Conservation (phyloP, 2,329 filamentous ascomycete species). For the Davidsoniella virescens region DNA sequence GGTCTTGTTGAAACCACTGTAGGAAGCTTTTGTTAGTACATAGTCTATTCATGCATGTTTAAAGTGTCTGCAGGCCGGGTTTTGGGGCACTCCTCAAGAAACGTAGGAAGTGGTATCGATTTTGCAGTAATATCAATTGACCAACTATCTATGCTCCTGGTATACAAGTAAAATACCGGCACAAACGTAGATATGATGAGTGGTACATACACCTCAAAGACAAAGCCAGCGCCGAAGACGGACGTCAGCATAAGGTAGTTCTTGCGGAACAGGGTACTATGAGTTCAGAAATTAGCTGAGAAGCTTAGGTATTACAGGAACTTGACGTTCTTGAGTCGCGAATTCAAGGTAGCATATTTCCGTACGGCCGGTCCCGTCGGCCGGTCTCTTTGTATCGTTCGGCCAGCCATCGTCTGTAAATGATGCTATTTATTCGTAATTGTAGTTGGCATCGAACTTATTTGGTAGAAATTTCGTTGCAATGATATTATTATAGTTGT, state of each 20-base stretch:
- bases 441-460: neutral
- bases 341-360: constrained; percentile 7
- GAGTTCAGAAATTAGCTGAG: constrained; percentile 1
- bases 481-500: too few species aligned
- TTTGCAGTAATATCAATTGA: neutral
- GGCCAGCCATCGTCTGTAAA: neutral
- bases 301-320: too few species aligned
- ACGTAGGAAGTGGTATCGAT: neutral
- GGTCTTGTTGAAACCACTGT: constrained; percentile 64
- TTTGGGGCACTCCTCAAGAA: neutral
- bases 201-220: constrained; percentile 70
- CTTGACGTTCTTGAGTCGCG: neutral
- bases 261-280: constrained; percentile 66
- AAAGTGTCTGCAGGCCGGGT: neutral
- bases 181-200: too few species aligned
- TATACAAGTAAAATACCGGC: neutral
- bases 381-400: neutral
- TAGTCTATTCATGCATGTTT: neutral
- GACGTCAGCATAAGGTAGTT: constrained; percentile 78
- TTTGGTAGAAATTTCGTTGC: neutral
- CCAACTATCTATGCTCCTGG: neutral
- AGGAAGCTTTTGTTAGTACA: neutral
- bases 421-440: neutral
- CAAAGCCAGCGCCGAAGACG: constrained; percentile 79
- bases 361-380: neutral